Conservation (phyloP, 2,329 filamentous ascomycete species). For the Alternaria burnsii region DNA sequence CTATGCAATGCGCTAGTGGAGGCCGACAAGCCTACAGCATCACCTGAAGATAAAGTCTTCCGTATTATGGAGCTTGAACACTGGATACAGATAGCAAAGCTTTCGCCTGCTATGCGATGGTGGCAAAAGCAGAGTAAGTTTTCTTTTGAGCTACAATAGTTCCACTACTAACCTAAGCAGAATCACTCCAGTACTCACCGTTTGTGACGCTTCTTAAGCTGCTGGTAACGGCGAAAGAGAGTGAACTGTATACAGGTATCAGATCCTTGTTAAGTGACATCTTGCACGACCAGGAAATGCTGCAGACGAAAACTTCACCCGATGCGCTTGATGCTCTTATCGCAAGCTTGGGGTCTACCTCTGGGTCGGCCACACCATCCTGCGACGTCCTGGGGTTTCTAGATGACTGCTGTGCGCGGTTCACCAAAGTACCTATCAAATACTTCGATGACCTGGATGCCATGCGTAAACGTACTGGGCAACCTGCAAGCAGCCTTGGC, state of each 20-base stretch:
- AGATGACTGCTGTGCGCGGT: slow-evolving; percentile 82
- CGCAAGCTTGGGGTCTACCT: slow-evolving; percentile 58
- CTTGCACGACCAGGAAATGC: slow-evolving; percentile 71
- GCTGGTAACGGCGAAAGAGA: slow-evolving; percentile 59
- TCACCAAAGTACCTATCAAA: slow-evolving; percentile 79
- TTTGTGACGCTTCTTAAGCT: slow-evolving; percentile 75
- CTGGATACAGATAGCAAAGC: slow-evolving; percentile 79
- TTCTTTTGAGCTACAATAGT: background rate
- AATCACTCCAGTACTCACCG: slow-evolving; percentile 70
- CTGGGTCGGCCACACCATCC: slow-evolving; percentile 32
- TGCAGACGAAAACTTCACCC: slow-evolving; percentile 58
- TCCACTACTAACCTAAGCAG: slow-evolving; percentile 41
- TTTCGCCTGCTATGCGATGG: slow-evolving; percentile 88
- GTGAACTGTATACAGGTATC: slow-evolving; percentile 61
- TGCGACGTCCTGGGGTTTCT: slow-evolving; percentile 71
- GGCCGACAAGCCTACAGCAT: slow-evolving; percentile 57
- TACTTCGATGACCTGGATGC: slow-evolving; percentile 77
- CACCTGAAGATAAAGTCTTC: slow-evolving; percentile 62
- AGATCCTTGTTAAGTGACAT: slow-evolving; percentile 67
- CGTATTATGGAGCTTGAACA: slow-evolving; percentile 80
- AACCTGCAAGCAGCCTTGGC: slow-evolving; percentile 26
- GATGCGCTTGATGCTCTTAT: slow-evolving; percentile 56
- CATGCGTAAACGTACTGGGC: slow-evolving; percentile 41
- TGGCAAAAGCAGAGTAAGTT: slow-evolving; percentile 73
- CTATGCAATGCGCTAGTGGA: slow-evolving; percentile 73